phyloP scores from a whole-genome alignment of 495 filamentous ascomycete species.

The Melanomma pulvis-pyrius region DNA sequence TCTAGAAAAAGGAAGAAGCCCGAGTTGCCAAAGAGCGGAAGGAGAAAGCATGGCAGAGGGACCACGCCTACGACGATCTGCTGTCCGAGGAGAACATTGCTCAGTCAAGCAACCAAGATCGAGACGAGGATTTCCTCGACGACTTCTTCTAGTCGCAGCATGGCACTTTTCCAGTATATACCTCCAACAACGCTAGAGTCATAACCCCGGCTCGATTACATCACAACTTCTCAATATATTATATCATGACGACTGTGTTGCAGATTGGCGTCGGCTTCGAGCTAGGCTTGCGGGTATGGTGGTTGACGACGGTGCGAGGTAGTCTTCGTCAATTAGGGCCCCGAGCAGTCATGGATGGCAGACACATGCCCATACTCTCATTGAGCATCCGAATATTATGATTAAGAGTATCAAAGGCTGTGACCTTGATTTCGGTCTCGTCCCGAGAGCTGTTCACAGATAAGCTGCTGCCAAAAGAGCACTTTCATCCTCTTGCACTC shows the following conservation, averaged over 20 bases:
- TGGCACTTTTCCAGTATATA: background rate
- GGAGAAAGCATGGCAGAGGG: conserved; percentile 89
- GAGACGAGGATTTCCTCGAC: conserved; percentile 63
- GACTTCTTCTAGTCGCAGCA: conserved; percentile 66
- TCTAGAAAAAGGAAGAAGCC: conserved; percentile 77
- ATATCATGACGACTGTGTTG: background rate
- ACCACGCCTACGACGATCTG: conserved; percentile 91
- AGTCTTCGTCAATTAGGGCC: background rate
- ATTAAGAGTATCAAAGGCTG: conserved; percentile 45
- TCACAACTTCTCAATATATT: background rate
- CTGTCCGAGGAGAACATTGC: conserved; percentile 69
- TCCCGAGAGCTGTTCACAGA: conserved; percentile 13
- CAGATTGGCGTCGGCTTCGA: background rate
- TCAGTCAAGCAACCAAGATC: conserved; percentile 68
- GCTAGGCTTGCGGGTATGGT: background rate
- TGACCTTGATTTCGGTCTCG: conserved; percentile 19
- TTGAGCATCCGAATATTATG: conserved; percentile 45
- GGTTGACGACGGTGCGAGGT: background rate
- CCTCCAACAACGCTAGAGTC: background rate
- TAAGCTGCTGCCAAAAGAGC: background rate
- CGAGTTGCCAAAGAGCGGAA: conserved; percentile 74
- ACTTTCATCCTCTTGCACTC: background rate
- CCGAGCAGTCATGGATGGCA: conserved; percentile 31
- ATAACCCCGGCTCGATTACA: background rate
- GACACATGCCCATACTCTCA: conserved; percentile 47